These are phyloP conservation scores for Scutellaria minor DNA, from an alignment of 257 asterid species.

Conservation along the genomic window DNA sequence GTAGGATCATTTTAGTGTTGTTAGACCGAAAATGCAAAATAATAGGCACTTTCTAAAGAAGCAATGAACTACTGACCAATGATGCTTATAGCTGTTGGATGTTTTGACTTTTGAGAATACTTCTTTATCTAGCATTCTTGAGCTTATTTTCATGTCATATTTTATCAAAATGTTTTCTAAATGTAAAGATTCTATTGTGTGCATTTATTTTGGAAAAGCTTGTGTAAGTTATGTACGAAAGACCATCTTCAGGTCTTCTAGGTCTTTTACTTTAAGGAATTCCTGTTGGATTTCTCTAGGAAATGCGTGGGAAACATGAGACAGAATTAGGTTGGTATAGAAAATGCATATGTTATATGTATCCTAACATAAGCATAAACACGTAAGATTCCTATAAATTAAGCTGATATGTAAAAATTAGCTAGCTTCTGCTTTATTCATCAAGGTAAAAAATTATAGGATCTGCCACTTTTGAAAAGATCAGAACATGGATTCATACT, in stretches of 20 bases:
- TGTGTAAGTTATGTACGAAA: constrained; percentile 1
- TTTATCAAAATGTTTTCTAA: too few relatives aligned
- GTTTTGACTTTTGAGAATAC: neutral
- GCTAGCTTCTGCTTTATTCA: too few relatives aligned
- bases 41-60: neutral
- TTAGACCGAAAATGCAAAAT: neutral
- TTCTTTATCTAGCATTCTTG: neutral
- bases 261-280: neutral
- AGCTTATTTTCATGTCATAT: neutral
- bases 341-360: too few relatives aligned
- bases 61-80: neutral
- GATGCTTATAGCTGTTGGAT: constrained; percentile 7
- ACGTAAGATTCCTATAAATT: too few relatives aligned
- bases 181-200: neutral
- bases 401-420: too few relatives aligned
- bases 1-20: constrained; percentile 6
- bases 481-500: too few relatives aligned
- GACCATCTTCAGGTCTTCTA: neutral
- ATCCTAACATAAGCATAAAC: too few relatives aligned
- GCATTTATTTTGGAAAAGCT: neutral
- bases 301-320: neutral
- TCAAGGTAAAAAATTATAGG: too few relatives aligned
- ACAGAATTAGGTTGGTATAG: neutral
- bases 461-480: too few relatives aligned
- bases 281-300: constrained; percentile 4